Conservation (phyloP, 345 rosid species). For the Raphanus raphanistrum region DNA sequence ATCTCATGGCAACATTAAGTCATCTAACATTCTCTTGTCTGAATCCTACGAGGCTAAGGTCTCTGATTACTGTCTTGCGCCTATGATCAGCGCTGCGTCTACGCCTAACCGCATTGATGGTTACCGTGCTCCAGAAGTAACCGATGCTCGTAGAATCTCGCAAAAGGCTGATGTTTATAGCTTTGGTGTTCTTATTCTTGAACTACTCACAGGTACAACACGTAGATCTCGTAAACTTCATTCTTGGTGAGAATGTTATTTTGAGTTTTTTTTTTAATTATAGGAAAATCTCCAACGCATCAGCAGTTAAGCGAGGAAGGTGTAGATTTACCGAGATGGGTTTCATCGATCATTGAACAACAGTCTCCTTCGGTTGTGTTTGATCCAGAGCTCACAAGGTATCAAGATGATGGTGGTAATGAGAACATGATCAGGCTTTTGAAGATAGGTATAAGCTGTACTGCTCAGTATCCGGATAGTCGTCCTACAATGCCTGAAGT, state of each 20-base stretch:
- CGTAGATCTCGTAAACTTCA: background rate
- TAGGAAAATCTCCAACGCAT: slow-evolving; percentile 82
- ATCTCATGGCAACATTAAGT: slow-evolving; percentile 93
- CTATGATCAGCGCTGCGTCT: slow-evolving; percentile 64
- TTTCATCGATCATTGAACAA: slow-evolving; percentile 66
- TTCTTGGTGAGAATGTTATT: slow-evolving; percentile 7
- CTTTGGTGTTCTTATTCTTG: slow-evolving; percentile 82
- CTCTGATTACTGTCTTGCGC: slow-evolving; percentile 85
- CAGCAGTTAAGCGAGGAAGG: slow-evolving; percentile 71
- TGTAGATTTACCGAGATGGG: slow-evolving; percentile 93
- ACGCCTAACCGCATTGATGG: slow-evolving; percentile 80
- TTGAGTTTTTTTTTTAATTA: background rate
- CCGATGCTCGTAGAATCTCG: slow-evolving; percentile 70
- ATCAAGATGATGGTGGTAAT: slow-evolving; percentile 57
- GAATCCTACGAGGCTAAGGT: slow-evolving; percentile 66
- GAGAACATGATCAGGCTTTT: slow-evolving; percentile 84
- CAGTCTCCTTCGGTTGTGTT: slow-evolving; percentile 72
- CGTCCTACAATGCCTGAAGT: slow-evolving; percentile 86
- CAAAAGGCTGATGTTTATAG: slow-evolving; percentile 92
- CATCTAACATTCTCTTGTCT: slow-evolving; percentile 80
- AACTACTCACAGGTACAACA: slow-evolving; percentile 59
- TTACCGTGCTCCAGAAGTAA: slow-evolving; percentile 90
- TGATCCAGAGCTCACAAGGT: slow-evolving; percentile 78
- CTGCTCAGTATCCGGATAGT: slow-evolving; percentile 69
- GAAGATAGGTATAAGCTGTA: slow-evolving; percentile 75